Evolutionary conservation across 352 stramenopile genomes (phyloP).

Genomic region (Pythium phragmitis): DNA sequence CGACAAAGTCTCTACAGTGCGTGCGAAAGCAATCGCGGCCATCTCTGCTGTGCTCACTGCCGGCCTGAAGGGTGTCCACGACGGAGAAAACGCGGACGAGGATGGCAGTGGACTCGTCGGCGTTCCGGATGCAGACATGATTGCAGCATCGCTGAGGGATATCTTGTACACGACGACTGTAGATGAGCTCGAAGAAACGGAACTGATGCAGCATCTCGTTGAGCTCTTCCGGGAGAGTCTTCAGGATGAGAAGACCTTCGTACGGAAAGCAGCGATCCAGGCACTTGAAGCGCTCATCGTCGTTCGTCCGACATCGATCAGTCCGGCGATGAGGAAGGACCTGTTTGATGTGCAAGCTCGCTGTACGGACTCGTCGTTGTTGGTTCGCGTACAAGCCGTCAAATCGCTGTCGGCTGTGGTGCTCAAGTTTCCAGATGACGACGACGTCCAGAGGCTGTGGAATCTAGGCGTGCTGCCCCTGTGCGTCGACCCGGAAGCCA

Average conservation of each 20-base stretch:
- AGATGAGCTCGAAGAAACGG: constrained; percentile 43
- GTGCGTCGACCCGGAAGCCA: constrained; percentile 76
- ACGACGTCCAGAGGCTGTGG: constrained; percentile 79
- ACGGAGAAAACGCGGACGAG: constrained; percentile 9
- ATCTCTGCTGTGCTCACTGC: constrained; percentile 64
- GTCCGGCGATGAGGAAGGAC: constrained; percentile 55
- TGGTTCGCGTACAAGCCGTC: constrained; percentile 80
- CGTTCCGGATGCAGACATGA: constrained; percentile 29
- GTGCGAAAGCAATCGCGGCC: constrained; percentile 76
- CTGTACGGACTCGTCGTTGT: constrained; percentile 71
- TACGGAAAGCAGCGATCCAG: constrained; percentile 77
- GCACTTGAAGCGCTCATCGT: constrained; percentile 70
- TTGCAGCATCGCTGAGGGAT: constrained; percentile 47
- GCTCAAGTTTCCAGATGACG: constrained; percentile 64
- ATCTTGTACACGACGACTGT: constrained; percentile 42
- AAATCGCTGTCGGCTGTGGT: constrained; percentile 80
- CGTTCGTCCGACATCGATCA: constrained; percentile 46
- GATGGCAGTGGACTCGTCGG: constrained; percentile 1
- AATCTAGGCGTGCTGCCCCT: constrained; percentile 82
- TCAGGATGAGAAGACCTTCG: constrained; percentile 81
- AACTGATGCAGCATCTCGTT: constrained; percentile 65
- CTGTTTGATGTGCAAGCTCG: constrained; percentile 76
- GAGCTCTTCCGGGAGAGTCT: constrained; percentile 75
- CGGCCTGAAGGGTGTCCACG: constrained; percentile 35
- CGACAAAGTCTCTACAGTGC: constrained; percentile 79